Evolutionary conservation across 1,284 basidiomycete species (phyloP).

Genomic region (Inonotus obliquus): DNA sequence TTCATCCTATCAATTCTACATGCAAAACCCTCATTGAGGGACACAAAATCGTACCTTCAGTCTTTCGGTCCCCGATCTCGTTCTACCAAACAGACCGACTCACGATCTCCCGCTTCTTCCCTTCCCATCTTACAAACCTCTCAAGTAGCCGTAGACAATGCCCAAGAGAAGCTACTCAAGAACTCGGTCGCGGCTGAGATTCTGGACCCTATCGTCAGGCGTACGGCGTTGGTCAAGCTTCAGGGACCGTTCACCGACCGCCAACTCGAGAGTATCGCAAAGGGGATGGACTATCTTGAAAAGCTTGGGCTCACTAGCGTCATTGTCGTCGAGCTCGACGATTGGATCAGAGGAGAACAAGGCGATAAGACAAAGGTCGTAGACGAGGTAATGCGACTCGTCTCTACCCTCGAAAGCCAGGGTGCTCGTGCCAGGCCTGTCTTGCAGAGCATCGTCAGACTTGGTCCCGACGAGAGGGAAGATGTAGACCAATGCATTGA

Average conservation of each 20-base stretch:
- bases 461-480: slow-evolving; percentile 63
- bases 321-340: slow-evolving; percentile 91
- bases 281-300: slow-evolving; percentile 92
- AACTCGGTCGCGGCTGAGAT: slow-evolving; percentile 68
- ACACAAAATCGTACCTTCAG: slow-evolving; percentile 86
- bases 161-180: slow-evolving; percentile 24
- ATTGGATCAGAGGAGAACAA: slow-evolving; percentile 61
- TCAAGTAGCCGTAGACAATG: slow-evolving; percentile 26
- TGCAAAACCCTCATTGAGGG: slow-evolving; percentile 88
- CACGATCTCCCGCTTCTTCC: slow-evolving; percentile 22
- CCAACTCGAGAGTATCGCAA: slow-evolving; percentile 90
- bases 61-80: slow-evolving; percentile 68
- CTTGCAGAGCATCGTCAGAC: slow-evolving; percentile 77
- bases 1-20: slow-evolving; percentile 95
- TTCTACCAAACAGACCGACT: slow-evolving; percentile 14
- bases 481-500: slow-evolving; percentile 28
- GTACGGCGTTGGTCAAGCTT: slow-evolving; percentile 93
- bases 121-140: slow-evolving; percentile 24
- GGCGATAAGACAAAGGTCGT: slow-evolving; percentile 57
- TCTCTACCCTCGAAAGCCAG: slow-evolving; percentile 79
- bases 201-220: slow-evolving; percentile 75
- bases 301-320: slow-evolving; percentile 94
- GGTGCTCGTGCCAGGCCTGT: slow-evolving; percentile 87
- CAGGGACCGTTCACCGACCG: slow-evolving; percentile 96
- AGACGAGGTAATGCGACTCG: slow-evolving; percentile 79